phyloP scores from a whole-genome alignment of 805 yeast species.

The Kodamaea sagamina region DNA sequence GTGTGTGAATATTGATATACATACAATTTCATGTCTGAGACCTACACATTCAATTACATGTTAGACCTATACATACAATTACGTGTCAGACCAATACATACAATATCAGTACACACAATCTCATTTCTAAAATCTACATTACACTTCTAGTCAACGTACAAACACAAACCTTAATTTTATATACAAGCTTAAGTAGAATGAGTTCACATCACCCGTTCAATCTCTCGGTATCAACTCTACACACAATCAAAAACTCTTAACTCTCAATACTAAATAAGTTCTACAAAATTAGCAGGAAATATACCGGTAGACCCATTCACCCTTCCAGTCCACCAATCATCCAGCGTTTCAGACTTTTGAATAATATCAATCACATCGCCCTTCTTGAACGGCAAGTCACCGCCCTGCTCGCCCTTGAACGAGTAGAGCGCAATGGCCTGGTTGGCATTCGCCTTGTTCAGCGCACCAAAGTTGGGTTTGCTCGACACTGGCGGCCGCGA shows the following conservation, averaged over 20 bases:
- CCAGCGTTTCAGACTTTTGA: constrained; percentile 82
- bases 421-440: constrained; percentile 90
- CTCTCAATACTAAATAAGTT: constrained; percentile 50
- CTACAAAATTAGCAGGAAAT: constrained; percentile 97
- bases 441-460: constrained; percentile 46
- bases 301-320: constrained; percentile 83
- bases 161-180: too few species aligned
- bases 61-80: too few species aligned
- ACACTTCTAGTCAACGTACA: too few species aligned
- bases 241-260: not conserved
- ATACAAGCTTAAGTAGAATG: too few species aligned
- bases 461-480: constrained; percentile 44
- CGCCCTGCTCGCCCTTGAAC: constrained; percentile 90
- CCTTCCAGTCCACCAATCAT: constrained; percentile 99
- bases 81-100: too few species aligned
- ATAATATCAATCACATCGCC: constrained; percentile 90
- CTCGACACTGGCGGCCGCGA: constrained; percentile 39
- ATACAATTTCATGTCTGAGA: too few species aligned
- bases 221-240: too few species aligned
- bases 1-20: too few species aligned
- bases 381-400: constrained; percentile 89
- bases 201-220: too few species aligned
- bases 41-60: too few species aligned
- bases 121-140: too few species aligned
- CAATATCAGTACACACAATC: too few species aligned